These are phyloP conservation scores for Sporopachydermia cereana DNA, from an alignment of 1,139 yeast species.

Conservation along the genomic window DNA sequence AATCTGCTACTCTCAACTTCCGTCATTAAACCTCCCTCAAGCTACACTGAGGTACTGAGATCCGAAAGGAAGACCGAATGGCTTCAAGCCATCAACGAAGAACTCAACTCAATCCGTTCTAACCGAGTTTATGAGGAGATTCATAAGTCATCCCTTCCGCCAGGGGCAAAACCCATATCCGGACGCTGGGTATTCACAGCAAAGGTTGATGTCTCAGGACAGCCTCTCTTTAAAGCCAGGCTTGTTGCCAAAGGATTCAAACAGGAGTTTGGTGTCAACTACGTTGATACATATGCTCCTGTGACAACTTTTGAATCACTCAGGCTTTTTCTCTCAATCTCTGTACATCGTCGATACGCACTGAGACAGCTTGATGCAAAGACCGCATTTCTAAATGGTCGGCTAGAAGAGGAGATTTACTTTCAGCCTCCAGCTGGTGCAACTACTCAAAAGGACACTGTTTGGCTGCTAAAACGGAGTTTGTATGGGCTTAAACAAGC, in stretches of 20 bases:
- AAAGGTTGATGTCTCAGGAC: slow-evolving; percentile 25
- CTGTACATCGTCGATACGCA: slow-evolving; percentile 6
- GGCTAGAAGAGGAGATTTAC: background rate
- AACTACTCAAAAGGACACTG: background rate
- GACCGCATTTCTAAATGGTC: slow-evolving; percentile 11
- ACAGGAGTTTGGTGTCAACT: slow-evolving; percentile 9
- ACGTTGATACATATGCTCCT: slow-evolving; percentile 10
- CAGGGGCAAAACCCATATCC: background rate
- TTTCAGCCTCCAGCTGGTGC: background rate
- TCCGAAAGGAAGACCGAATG: no score
- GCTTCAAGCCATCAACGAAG: no score
- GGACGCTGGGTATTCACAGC: slow-evolving; percentile 25
- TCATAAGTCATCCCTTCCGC: no score
- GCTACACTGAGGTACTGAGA: no score
- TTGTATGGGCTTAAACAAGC: slow-evolving; percentile 4
- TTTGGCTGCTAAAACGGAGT: background rate
- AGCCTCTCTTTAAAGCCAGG: slow-evolving; percentile 8
- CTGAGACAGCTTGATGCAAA: slow-evolving; percentile 11
- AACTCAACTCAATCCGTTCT: no score
- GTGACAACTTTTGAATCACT: slow-evolving; percentile 9
- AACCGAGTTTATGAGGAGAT: no score
- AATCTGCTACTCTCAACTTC: no score
- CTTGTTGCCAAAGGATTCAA: slow-evolving; percentile 11
- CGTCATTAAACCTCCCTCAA: no score
- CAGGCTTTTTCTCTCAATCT: slow-evolving; percentile 8